Conservation (phyloP, 116 monocot species). For the Phalaenopsis hybrid region DNA sequence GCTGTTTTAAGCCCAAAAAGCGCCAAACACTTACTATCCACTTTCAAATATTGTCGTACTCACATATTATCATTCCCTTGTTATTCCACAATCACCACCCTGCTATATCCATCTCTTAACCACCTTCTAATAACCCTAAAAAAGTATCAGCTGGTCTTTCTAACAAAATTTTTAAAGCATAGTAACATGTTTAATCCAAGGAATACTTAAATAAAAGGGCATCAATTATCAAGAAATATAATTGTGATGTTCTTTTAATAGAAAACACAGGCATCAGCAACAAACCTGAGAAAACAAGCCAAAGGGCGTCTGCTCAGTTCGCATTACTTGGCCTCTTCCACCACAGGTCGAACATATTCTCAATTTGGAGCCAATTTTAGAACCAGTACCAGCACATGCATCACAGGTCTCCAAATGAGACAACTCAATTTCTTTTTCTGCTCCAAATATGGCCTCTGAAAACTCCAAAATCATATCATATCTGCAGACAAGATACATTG, state of each 20-base stretch:
- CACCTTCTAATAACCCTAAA: no score
- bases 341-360: conserved; percentile 89
- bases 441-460: conserved; percentile 85
- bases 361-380: conserved; percentile 85
- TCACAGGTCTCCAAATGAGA: conserved; percentile 94
- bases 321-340: conserved; percentile 97
- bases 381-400: conserved; percentile 70
- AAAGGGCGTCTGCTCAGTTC: conserved; percentile 98
- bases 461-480: conserved; percentile 85
- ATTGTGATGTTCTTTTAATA: not conserved
- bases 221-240: not conserved
- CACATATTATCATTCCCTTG: no score
- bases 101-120: no score
- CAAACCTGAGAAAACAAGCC: conserved; percentile 92
- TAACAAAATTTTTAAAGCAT: not conserved
- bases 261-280: not conserved
- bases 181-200: not conserved
- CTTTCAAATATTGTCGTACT: no score
- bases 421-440: conserved; percentile 80
- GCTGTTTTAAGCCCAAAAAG: no score
- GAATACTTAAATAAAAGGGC: not conserved
- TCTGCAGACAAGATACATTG: conserved; percentile 17
- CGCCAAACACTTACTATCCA: no score
- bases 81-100: no score
- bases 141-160: not conserved